Evolutionary conservation across 106 monocot genomes (phyloP).

Genomic region (Xerophyta viscosa): DNA sequence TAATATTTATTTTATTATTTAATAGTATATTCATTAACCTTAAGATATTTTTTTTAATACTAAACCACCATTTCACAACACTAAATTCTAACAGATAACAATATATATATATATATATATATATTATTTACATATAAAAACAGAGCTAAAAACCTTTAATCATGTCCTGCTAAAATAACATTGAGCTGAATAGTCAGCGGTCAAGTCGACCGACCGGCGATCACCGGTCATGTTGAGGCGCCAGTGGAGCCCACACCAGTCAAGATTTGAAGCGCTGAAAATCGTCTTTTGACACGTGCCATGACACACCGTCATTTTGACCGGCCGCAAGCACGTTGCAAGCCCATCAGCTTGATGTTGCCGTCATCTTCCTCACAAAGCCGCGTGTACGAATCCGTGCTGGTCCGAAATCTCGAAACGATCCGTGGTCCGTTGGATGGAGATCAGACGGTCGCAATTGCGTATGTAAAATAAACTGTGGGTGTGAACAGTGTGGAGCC

Average conservation of each 20-base stretch:
- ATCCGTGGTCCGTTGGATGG: neutral
- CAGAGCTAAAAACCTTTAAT: neutral
- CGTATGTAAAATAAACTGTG: neutral
- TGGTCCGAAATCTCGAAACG: neutral
- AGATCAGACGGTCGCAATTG: neutral
- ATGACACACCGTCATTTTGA: conserved; percentile 12
- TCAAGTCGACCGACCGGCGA: conserved; percentile 12
- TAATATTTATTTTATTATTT: too few species aligned
- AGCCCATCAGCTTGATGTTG: neutral
- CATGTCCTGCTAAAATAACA: neutral
- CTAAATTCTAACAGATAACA: too few species aligned
- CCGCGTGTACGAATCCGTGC: neutral
- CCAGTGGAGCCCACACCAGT: neutral
- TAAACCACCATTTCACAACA: too few species aligned
- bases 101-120: too few species aligned
- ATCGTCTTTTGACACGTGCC: conserved; percentile 5
- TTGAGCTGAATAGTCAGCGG: conserved; percentile 19
- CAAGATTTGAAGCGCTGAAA: conserved; percentile 11
- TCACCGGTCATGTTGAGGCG: conserved; percentile 16
- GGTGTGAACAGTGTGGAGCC: conserved; percentile 4
- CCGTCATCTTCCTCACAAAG: neutral
- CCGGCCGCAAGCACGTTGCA: conserved; percentile 8
- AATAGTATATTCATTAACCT: too few species aligned
- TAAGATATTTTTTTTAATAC: too few species aligned
- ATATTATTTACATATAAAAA: too few species aligned